phyloP scores from a whole-genome alignment of 116 monocot species.

The Posidonia oceanica region DNA sequence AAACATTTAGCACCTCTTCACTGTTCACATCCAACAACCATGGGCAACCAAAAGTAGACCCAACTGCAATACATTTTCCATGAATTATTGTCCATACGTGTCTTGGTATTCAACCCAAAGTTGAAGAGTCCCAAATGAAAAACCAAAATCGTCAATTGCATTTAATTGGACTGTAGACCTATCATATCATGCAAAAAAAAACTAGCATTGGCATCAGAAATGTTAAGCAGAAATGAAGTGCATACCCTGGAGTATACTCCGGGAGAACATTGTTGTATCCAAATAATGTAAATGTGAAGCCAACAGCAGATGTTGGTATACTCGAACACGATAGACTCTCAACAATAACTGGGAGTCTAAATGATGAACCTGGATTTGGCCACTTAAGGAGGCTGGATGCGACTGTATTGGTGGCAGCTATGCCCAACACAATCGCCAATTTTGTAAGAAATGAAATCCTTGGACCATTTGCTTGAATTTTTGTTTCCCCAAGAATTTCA shows the following conservation, averaged over 20 bases:
- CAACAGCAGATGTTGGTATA: constrained; percentile 19
- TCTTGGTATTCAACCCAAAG: too few species aligned
- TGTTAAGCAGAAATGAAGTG: neutral
- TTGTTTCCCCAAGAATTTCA: constrained; percentile 16
- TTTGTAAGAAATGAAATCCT: constrained; percentile 44
- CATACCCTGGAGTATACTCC: constrained; percentile 81
- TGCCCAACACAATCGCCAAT: constrained; percentile 46
- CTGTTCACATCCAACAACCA: too few species aligned
- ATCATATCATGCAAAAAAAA: neutral
- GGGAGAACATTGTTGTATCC: constrained; percentile 54
- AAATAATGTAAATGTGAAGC: constrained; percentile 54
- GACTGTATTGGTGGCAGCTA: constrained; percentile 48
- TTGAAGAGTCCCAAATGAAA: too few species aligned
- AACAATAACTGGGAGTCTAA: constrained; percentile 30
- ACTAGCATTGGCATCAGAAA: neutral
- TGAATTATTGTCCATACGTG: too few species aligned
- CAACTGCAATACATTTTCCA: too few species aligned
- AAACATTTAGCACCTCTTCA: constrained; percentile 88
- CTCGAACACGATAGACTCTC: constrained; percentile 32
- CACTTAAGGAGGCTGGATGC: constrained; percentile 27
- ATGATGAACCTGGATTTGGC: constrained; percentile 27
- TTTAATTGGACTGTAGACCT: too few species aligned
- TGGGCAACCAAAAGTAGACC: too few species aligned
- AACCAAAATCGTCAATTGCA: too few species aligned
- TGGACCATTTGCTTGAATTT: constrained; percentile 12